Conservation (phyloP, 345 rosid genomes). For the Melastoma malabathricum region DNA sequence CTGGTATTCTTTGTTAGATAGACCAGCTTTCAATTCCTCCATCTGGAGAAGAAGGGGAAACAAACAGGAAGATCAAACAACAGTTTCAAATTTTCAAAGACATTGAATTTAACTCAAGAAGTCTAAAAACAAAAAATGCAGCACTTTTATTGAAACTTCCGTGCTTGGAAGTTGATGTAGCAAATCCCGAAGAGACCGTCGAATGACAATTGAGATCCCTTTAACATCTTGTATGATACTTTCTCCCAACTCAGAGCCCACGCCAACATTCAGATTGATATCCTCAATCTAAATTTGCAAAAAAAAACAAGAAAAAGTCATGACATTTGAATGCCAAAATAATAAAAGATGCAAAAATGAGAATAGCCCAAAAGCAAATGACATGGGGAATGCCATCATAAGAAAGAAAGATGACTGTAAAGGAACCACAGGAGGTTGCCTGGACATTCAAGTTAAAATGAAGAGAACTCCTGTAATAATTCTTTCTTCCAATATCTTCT, state of each 20-base stretch:
- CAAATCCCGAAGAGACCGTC: slow-evolving; percentile 82
- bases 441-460: too few relatives aligned
- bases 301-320: neutral
- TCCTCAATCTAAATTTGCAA: slow-evolving; percentile 50
- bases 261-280: slow-evolving; percentile 85
- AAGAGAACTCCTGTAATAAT: too few relatives aligned
- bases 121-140: slow-evolving; percentile 9
- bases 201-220: slow-evolving; percentile 74
- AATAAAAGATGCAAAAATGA: neutral
- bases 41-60: slow-evolving; percentile 29
- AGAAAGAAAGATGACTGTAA: too few relatives aligned
- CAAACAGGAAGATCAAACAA: too few relatives aligned
- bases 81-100: too few relatives aligned
- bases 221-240: slow-evolving; percentile 84
- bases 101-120: too few relatives aligned
- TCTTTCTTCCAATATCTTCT: too few relatives aligned
- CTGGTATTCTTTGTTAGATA: slow-evolving; percentile 76
- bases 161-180: slow-evolving; percentile 67
- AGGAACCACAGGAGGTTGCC: too few relatives aligned
- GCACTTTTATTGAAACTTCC: slow-evolving; percentile 65
- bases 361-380: too few relatives aligned
- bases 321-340: neutral
- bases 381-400: too few relatives aligned
- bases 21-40: slow-evolving; percentile 67
- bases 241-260: slow-evolving; percentile 66